Evolutionary conservation across 129 eudicot species (phyloP).

Genomic region (Mikania micrantha): DNA sequence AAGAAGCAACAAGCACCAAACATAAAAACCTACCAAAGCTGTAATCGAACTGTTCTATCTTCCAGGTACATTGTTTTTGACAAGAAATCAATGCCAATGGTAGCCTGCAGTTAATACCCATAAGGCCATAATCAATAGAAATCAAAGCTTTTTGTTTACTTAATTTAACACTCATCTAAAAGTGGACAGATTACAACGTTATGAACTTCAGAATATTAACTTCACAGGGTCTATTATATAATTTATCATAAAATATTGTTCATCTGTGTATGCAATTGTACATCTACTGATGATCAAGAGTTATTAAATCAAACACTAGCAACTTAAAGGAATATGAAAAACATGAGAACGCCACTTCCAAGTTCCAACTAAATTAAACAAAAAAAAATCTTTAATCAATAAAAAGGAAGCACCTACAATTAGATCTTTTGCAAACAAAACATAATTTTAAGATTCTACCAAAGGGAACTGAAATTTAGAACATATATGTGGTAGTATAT

Average conservation of each 20-base stretch:
- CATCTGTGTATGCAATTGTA: neutral
- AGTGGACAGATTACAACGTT: neutral
- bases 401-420: neutral
- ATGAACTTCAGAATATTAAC: neutral
- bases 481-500: neutral
- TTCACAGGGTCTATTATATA: neutral
- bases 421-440: neutral
- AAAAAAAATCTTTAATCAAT: too few species aligned
- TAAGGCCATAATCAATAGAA: neutral
- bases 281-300: neutral
- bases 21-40: slow-evolving; percentile 53
- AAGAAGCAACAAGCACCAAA: neutral
- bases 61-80: slow-evolving; percentile 89
- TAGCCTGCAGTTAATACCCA: slow-evolving; percentile 49
- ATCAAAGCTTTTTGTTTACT: neutral
- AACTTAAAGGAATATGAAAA: neutral
- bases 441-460: neutral
- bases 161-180: neutral
- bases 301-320: too few species aligned
- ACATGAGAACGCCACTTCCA: neutral
- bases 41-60: slow-evolving; percentile 80
- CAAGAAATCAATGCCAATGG: slow-evolving; percentile 77
- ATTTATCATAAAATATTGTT: neutral
- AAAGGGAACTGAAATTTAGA: neutral
- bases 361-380: too few species aligned